These are phyloP conservation scores for Xanthoconium stramineum DNA, from an alignment of 768 basidiomycete species.

Conservation along the genomic window DNA sequence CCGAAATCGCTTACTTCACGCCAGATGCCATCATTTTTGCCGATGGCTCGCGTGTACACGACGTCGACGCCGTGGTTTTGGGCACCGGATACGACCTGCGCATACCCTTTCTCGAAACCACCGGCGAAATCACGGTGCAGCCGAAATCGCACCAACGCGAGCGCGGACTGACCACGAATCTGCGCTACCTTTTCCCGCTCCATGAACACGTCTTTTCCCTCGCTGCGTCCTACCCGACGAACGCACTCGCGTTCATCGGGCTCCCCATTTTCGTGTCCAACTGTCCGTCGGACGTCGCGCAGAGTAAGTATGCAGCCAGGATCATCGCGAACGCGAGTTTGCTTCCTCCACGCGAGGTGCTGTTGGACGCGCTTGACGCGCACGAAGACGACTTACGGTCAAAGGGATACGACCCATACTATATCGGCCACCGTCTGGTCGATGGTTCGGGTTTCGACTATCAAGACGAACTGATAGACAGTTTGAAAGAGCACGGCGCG, in stretches of 20 bases:
- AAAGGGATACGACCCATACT: slow-evolving; percentile 45
- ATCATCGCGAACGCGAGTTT: slow-evolving; percentile 41
- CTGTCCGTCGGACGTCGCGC: slow-evolving; percentile 48
- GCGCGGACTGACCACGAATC: slow-evolving; percentile 42
- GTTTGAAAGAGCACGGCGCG: not conserved
- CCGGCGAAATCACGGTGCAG: slow-evolving; percentile 19
- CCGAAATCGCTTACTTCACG: slow-evolving; percentile 50
- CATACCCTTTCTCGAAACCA: slow-evolving; percentile 46
- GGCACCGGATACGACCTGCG: slow-evolving; percentile 55
- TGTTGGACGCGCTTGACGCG: slow-evolving; percentile 39
- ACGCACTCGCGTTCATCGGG: not conserved
- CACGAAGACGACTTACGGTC: slow-evolving; percentile 40
- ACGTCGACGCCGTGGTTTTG: slow-evolving; percentile 48
- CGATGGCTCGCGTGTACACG: slow-evolving; percentile 39
- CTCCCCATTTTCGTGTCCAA: slow-evolving; percentile 47
- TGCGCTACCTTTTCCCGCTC: slow-evolving; percentile 53
- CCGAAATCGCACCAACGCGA: slow-evolving; percentile 13
- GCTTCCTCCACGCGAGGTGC: slow-evolving; percentile 38
- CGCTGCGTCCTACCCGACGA: slow-evolving; percentile 25
- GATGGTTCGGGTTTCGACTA: not conserved
- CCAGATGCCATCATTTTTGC: slow-evolving; percentile 41
- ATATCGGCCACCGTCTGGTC: not conserved
- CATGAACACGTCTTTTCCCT: slow-evolving; percentile 53
- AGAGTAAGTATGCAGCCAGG: slow-evolving; percentile 46
- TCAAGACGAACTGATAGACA: not conserved